Percentiles rank a stretch among this genome's conserved stretches.
These are phyloP conservation scores for Colletotrichum sojae DNA, from an alignment of 2,329 filamentous ascomycete genomes.

Conservation along the genomic window DNA sequence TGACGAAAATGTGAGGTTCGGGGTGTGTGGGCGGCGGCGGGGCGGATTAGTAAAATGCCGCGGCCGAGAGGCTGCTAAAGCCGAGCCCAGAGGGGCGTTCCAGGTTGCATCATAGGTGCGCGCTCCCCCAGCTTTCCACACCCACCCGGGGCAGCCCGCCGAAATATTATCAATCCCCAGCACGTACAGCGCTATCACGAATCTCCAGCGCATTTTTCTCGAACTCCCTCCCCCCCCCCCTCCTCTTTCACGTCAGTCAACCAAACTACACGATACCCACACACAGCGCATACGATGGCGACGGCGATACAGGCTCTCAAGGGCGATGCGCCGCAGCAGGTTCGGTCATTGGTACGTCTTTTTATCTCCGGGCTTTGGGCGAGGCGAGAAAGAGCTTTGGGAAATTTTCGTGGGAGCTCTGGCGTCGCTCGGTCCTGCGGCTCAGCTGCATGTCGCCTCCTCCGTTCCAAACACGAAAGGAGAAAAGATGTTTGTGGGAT, in stretches of 20 bases:
- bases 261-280: not conserved
- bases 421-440: not conserved
- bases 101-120: slow-evolving; percentile 41
- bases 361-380: not conserved
- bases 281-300: slow-evolving; percentile 39
- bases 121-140: slow-evolving; percentile 5
- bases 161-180: slow-evolving; percentile 36
- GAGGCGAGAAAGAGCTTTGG: not conserved
- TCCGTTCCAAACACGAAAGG: not conserved
- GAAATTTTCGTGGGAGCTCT: not conserved
- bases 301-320: slow-evolving; percentile 54
- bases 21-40: slow-evolving; percentile 3
- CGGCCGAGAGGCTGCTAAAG: slow-evolving; percentile 31
- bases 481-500: slow-evolving; percentile 11
- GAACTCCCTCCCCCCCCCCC: too few relatives aligned
- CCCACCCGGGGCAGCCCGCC: not conserved
- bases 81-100: slow-evolving; percentile 11
- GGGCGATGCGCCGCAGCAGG: slow-evolving; percentile 71
- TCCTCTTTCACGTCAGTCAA: not conserved
- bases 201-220: slow-evolving; percentile 1
- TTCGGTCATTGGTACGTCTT: slow-evolving; percentile 67
- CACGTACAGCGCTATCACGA: not conserved
- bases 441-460: not conserved
- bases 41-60: slow-evolving; percentile 40
- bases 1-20: slow-evolving; percentile 31